A percentile compares a stretch with the other conserved stretches of the same genome.
phyloP scores from a whole-genome alignment of 2,329 filamentous ascomycete species.

The Paraphaeosphaeria sporulosa region DNA sequence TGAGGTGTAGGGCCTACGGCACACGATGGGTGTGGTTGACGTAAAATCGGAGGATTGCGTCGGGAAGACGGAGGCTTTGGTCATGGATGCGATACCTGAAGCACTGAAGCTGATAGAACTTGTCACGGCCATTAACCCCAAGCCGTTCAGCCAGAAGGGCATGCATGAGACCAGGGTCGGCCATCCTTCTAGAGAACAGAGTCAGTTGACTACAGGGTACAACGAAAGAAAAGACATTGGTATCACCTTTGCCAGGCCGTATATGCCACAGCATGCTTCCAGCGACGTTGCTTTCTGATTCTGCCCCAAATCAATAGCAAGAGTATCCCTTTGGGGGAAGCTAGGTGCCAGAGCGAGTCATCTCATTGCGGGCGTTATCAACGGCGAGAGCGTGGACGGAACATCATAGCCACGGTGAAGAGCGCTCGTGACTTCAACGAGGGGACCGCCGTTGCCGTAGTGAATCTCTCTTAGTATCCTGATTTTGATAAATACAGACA shows the following conservation, averaged over 20 bases:
- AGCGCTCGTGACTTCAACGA: not conserved
- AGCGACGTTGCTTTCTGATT: not conserved
- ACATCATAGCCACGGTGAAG: not conserved
- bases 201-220: not conserved
- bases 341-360: not conserved
- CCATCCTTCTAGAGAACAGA: not conserved
- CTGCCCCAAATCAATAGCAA: not conserved
- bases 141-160: not conserved
- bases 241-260: not conserved
- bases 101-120: not conserved
- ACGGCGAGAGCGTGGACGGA: conserved; percentile 1
- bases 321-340: not conserved
- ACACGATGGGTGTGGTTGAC: not conserved
- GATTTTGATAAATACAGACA: no score
- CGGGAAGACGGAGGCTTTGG: not conserved
- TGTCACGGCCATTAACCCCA: not conserved
- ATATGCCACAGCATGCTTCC: not conserved
- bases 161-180: not conserved
- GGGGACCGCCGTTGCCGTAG: not conserved
- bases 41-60: not conserved
- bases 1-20: not conserved
- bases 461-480: not conserved
- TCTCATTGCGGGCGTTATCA: not conserved
- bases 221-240: not conserved
- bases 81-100: not conserved